A percentile compares a stretch with the other conserved stretches of the same genome.
Evolutionary conservation across 768 basidiomycete genomes (phyloP).

Genomic region (Rhizopogon salebrosus): DNA sequence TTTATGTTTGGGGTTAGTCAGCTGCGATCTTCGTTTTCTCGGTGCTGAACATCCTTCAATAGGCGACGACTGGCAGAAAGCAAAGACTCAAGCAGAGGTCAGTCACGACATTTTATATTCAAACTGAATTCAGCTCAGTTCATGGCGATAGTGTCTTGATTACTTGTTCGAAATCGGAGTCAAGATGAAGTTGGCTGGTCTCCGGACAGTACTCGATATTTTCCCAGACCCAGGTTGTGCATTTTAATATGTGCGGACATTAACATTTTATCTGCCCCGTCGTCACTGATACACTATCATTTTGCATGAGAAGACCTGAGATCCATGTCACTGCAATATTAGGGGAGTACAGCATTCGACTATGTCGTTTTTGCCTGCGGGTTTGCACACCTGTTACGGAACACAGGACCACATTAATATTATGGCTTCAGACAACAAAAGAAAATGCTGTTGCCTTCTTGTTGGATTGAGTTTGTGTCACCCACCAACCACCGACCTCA

Average conservation of each 20-base stretch:
- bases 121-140: slow-evolving; percentile 8
- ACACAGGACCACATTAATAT: too few relatives aligned
- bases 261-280: not conserved
- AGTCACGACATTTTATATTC: not conserved
- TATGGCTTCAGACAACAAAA: not conserved
- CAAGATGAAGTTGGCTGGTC: slow-evolving; percentile 67
- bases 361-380: not conserved
- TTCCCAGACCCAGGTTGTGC: too few relatives aligned
- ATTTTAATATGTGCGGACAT: not conserved
- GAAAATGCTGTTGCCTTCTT: not conserved
- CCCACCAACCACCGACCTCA: too few relatives aligned
- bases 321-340: not conserved
- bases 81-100: slow-evolving; percentile 85
- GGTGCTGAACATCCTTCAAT: slow-evolving; percentile 8
- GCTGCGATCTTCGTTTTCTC: not conserved
- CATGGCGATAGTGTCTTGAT: slow-evolving; percentile 63
- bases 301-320: not conserved
- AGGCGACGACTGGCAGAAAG: slow-evolving; percentile 78
- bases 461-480: not conserved
- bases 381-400: not conserved
- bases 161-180: slow-evolving; percentile 88
- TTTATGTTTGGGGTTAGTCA: slow-evolving; percentile 78
- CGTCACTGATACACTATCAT: not conserved
- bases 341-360: too few relatives aligned
- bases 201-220: slow-evolving; percentile 44